Evolutionary conservation across 306 rosid species (phyloP).

Genomic region (Lupinus albus): DNA sequence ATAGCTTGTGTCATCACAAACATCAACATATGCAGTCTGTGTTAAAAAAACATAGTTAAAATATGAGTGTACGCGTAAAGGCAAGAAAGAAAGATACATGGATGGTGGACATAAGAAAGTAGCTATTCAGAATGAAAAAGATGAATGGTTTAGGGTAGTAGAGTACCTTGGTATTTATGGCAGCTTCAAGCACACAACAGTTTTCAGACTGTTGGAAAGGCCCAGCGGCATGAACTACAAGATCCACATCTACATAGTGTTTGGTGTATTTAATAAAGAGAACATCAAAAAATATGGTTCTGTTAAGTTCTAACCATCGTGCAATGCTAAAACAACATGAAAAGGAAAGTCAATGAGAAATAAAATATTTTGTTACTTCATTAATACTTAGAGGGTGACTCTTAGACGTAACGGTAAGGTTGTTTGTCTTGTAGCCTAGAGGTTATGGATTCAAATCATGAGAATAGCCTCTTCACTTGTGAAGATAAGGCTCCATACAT

Average conservation of each 20-base stretch:
- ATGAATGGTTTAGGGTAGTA: background rate
- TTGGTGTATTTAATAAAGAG: no score
- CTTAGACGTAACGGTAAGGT: no score
- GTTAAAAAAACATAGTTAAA: background rate
- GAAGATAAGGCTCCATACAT: no score
- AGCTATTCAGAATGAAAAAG: constrained; percentile 4
- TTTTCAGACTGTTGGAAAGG: constrained; percentile 81
- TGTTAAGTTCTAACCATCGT: no score
- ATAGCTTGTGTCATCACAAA: constrained; percentile 80
- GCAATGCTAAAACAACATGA: no score
- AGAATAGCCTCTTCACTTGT: no score
- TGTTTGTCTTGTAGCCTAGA: no score
- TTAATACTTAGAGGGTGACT: no score
- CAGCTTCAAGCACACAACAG: constrained; percentile 88
- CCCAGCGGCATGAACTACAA: constrained; percentile 93
- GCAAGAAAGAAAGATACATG: background rate
- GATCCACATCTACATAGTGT: constrained; percentile 75
- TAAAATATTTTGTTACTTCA: no score
- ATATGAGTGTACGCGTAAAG: background rate
- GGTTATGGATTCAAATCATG: no score
- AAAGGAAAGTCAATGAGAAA: no score
- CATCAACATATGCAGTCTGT: constrained; percentile 90
- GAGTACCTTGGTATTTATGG: constrained; percentile 69
- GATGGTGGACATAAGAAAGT: background rate
- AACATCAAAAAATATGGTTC: no score